Conservation (phyloP, 176 grass and related monocot species). For the Neostapfia colusana region DNA sequence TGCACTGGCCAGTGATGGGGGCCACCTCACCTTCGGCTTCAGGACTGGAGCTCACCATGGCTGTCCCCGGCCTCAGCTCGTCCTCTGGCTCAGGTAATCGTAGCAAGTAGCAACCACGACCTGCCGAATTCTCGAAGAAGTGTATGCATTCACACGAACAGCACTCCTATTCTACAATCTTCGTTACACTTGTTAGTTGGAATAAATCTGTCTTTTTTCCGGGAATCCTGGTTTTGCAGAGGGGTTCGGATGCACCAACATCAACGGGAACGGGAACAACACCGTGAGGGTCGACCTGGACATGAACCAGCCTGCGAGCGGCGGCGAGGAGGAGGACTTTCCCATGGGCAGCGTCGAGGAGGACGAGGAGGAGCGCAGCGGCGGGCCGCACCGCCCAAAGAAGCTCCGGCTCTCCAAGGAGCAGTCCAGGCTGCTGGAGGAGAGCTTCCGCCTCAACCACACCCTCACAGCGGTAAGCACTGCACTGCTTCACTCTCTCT, state of each 20-base stretch:
- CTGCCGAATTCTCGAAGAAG: not conserved
- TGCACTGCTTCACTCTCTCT: not conserved
- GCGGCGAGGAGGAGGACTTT: conserved; percentile 78
- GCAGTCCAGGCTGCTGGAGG: conserved; percentile 83
- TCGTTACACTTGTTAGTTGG: not conserved
- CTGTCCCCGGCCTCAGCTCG: conserved; percentile 75
- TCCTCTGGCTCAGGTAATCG: conserved; percentile 81
- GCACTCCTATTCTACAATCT: not conserved
- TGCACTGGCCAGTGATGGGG: conserved; percentile 51
- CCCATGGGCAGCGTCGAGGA: conserved; percentile 77
- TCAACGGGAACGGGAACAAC: conserved; percentile 24
- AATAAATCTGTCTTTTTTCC: not conserved
- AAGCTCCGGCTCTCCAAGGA: conserved; percentile 94
- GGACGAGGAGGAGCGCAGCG: conserved; percentile 58
- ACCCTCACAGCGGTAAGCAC: conserved; percentile 73
- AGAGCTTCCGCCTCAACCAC: conserved; percentile 91
- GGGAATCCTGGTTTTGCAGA: conserved; percentile 37
- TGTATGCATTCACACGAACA: not conserved
- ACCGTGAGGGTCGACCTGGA: conserved; percentile 73
- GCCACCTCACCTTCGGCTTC: conserved; percentile 49
- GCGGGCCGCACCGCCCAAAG: conserved; percentile 62
- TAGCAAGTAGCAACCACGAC: not conserved
- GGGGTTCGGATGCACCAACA: conserved; percentile 44
- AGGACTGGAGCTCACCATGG: conserved; percentile 95
- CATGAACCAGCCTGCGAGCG: conserved; percentile 91